phyloP scores from a whole-genome alignment of 108 stramenopile genomes.

The Skeletonema costatum region DNA sequence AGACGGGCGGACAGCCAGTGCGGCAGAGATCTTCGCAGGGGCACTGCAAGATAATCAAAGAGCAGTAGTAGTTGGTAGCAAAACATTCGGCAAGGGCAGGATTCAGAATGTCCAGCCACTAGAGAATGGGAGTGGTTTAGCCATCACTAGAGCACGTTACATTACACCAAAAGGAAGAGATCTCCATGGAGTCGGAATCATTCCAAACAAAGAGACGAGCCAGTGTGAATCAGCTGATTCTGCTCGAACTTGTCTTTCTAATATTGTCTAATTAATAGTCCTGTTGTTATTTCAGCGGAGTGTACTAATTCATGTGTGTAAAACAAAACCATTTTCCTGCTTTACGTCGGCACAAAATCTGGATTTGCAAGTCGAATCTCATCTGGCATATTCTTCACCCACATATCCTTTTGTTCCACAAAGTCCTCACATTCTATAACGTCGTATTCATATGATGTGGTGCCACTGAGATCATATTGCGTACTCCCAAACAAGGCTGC shows the following conservation, averaged over 20 bases:
- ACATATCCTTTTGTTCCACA: conserved; percentile 68
- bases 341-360: conserved; percentile 81
- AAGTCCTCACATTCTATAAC: conserved; percentile 85
- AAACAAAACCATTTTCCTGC: not conserved
- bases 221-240: conserved; percentile 10
- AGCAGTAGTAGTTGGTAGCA: conserved; percentile 63
- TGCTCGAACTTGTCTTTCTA: conserved; percentile 12
- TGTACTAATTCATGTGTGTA: not conserved
- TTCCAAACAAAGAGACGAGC: conserved; percentile 36
- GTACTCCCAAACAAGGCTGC: conserved; percentile 48
- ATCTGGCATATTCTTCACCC: conserved; percentile 91
- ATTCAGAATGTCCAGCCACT: conserved; percentile 82
- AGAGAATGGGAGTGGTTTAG: conserved; percentile 70
- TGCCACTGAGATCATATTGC: conserved; percentile 62
- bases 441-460: conserved; percentile 83
- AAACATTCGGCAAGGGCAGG: conserved; percentile 85
- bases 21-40: conserved; percentile 75
- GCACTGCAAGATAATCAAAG: conserved; percentile 83
- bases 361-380: conserved; percentile 83
- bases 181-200: conserved; percentile 80
- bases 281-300: not conserved
- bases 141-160: conserved; percentile 84
- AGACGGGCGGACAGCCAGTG: conserved; percentile 57
- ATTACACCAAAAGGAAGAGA: conserved; percentile 74
- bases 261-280: not conserved